Conservation (phyloP, 129 eudicot species). For the Escallonia herrerae region DNA sequence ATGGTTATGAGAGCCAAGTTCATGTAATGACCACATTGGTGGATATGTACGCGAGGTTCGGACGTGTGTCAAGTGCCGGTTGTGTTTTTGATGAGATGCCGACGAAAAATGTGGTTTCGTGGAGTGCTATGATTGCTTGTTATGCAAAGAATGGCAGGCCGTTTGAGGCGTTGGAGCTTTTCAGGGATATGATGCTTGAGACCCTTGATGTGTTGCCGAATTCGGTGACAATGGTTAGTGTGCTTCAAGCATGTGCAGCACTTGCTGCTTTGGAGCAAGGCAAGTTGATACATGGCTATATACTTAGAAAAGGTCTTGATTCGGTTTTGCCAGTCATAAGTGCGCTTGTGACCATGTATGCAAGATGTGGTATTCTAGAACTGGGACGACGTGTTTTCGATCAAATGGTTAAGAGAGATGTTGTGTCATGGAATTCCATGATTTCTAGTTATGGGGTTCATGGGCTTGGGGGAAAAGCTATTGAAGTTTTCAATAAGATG, state of each 20-base stretch:
- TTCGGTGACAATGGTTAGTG: slow-evolving; percentile 94
- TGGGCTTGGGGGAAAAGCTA: slow-evolving; percentile 67
- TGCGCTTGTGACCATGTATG: slow-evolving; percentile 71
- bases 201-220: slow-evolving; percentile 49
- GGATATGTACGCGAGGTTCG: slow-evolving; percentile 81
- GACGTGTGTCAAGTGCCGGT: slow-evolving; percentile 46
- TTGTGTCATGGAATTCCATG: slow-evolving; percentile 90
- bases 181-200: slow-evolving; percentile 58
- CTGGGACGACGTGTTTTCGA: slow-evolving; percentile 50
- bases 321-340: slow-evolving; percentile 73
- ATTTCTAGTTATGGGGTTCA: slow-evolving; percentile 83
- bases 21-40: slow-evolving; percentile 87
- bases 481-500: slow-evolving; percentile 59
- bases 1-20: slow-evolving; percentile 62
- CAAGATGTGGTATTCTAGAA: slow-evolving; percentile 71
- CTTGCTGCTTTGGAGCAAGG: slow-evolving; percentile 83
- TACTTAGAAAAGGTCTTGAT: slow-evolving; percentile 75
- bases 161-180: slow-evolving; percentile 58
- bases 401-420: slow-evolving; percentile 66
- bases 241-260: slow-evolving; percentile 87
- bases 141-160: slow-evolving; percentile 71
- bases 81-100: slow-evolving; percentile 47
- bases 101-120: slow-evolving; percentile 71
- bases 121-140: slow-evolving; percentile 97
- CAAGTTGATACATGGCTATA: slow-evolving; percentile 64